Evolutionary conservation across 306 rosid genomes (phyloP), one percentile per base, ranked within the genome.

Genomic region (Spatholobus suberectus): DNA sequence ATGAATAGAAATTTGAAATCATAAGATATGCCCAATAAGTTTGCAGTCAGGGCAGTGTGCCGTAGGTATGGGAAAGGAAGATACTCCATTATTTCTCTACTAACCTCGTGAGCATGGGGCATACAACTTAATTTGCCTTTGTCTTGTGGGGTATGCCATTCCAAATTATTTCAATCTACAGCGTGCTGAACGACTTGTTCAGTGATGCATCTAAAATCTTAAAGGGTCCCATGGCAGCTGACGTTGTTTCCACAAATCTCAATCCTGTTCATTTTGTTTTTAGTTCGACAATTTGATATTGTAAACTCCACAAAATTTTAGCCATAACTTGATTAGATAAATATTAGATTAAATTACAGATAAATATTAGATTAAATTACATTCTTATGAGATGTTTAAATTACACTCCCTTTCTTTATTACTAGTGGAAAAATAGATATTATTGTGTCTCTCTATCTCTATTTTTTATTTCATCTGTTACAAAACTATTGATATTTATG

Each of bases 91-190:
- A 27, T 79, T 73, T 73, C 73, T 21, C 29, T 26, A 44, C 38
- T 55, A 73, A 34, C 66, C 87, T 84, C 87, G 87, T 84, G 87
- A 84, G 26, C 54, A 61, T 63, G 86, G 72, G 70, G 46, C 77
- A 82, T 17, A 26, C 18, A 63, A 61, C 59, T 10, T 80, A 29
- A 71, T 71, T 73, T 78, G 65, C 70, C 79, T 59, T 29, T 75
- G 58, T 32, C 71, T 82, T 67, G 41, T 75, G 77, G 77, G 85
- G 63, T 37, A 77, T 65, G 23, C 18, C 37, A 35, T 40, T 15
- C 29, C 24, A 35, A 14, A 3, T 58, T 13, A 62, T 38, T 27
- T 37, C 9, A n/a, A 63, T 51, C 67, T 12, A 41, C 67, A 73
- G 5, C 47, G 11, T n/a, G 18, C 52, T 37, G n/a, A n/a, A n/a